Evolutionary conservation across 495 filamentous ascomycete species (phyloP).

Genomic region (Podospora pseudocomata): DNA sequence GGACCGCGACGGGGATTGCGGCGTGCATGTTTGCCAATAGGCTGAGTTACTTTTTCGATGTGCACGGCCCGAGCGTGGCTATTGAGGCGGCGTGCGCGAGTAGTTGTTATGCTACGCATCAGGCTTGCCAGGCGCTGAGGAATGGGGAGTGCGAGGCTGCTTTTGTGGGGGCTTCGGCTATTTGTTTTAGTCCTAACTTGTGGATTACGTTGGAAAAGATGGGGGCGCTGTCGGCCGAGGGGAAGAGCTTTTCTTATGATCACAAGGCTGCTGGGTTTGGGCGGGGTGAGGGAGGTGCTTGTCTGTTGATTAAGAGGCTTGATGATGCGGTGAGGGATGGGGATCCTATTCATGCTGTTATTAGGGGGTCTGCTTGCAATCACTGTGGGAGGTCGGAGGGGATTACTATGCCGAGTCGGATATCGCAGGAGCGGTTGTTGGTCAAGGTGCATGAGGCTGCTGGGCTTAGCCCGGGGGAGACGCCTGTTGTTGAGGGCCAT

Average conservation of each 20-base stretch:
- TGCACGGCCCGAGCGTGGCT: conserved; percentile 37
- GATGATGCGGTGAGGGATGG: conserved; percentile 42
- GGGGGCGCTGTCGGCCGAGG: background rate
- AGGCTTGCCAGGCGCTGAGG: conserved; percentile 49
- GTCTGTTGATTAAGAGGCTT: conserved; percentile 42
- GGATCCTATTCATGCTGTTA: conserved; percentile 52
- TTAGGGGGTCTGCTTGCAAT: conserved; percentile 49
- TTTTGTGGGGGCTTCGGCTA: conserved; percentile 49
- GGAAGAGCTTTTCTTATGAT: background rate
- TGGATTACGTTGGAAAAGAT: conserved; percentile 13
- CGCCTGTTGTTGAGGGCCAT: conserved; percentile 42
- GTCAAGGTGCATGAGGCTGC: conserved; percentile 38
- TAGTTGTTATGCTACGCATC: conserved; percentile 50
- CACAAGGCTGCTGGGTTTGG: background rate
- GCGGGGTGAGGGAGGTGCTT: background rate
- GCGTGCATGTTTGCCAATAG: conserved; percentile 33
- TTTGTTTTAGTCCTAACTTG: conserved; percentile 47
- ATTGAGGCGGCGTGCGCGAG: conserved; percentile 56
- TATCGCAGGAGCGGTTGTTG: conserved; percentile 49
- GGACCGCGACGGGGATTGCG: background rate
- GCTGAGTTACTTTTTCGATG: conserved; percentile 49
- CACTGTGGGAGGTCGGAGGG: conserved; percentile 46
- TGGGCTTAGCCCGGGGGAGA: conserved; percentile 39
- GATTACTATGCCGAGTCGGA: conserved; percentile 45
- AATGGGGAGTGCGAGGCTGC: conserved; percentile 36